A percentile compares a stretch with the other conserved stretches of the same genome.
Conservation (phyloP, 2,329 filamentous ascomycete genomes). For the Aspergillus thermomutatus region DNA sequence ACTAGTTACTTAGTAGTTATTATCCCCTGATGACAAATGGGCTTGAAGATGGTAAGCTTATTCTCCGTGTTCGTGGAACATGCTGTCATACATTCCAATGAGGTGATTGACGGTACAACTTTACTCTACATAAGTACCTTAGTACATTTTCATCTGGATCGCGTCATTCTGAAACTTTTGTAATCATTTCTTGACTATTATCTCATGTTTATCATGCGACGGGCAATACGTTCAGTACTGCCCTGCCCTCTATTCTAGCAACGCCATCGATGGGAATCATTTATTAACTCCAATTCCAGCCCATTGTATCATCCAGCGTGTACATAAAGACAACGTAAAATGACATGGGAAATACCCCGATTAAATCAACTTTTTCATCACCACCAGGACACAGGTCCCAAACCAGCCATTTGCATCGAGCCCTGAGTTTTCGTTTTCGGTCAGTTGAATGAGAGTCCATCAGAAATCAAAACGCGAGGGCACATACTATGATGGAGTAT, state of each 20-base stretch:
- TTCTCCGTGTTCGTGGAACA: not conserved
- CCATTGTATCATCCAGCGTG: not conserved
- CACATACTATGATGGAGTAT: constrained; percentile 44
- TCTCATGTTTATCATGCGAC: not conserved
- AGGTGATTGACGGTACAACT: not conserved
- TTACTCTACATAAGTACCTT: not conserved
- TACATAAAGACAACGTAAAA: not conserved
- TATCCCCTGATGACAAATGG: not conserved
- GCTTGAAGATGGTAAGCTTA: not conserved
- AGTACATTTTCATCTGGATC: not conserved
- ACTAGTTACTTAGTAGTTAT: not conserved
- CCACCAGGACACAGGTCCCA: constrained; percentile 48
- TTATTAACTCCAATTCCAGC: not conserved
- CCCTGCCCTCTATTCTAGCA: not conserved
- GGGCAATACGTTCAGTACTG: not conserved
- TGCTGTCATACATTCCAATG: not conserved
- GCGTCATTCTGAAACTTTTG: not conserved
- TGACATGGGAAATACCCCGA: not conserved
- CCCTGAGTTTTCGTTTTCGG: constrained; percentile 31
- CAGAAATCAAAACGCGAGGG: not conserved
- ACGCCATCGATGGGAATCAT: not conserved
- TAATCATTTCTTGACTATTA: not conserved
- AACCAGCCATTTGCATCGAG: constrained; percentile 46
- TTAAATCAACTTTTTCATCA: constrained; percentile 17
- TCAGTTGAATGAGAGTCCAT: constrained; percentile 9